phyloP scores from a whole-genome alignment of 805 yeast species.

The Nakazawaea holstii region DNA sequence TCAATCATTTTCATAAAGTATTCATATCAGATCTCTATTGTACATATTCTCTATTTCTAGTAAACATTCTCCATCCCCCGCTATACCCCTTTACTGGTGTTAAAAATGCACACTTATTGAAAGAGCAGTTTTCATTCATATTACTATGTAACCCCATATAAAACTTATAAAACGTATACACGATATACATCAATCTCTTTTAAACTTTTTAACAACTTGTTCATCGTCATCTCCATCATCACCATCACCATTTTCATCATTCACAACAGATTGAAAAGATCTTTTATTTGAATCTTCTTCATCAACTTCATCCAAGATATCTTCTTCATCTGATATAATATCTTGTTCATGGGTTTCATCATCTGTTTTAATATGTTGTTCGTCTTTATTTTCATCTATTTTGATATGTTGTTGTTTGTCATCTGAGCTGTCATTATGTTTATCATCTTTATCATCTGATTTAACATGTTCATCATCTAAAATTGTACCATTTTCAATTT shows the following conservation, averaged over 20 bases:
- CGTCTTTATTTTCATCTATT: neutral
- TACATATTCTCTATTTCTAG: no score
- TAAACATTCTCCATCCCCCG: no score
- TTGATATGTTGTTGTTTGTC: no score
- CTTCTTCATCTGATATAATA: slow-evolving; percentile 3
- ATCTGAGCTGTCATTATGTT: neutral
- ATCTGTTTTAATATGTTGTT: neutral
- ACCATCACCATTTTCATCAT: slow-evolving; percentile 16
- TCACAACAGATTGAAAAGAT: slow-evolving; percentile 21
- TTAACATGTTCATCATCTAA: neutral
- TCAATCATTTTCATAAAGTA: no score
- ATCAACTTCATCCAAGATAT: slow-evolving; percentile 3
- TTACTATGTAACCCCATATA: no score
- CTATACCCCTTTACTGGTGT: no score
- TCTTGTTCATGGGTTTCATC: slow-evolving; percentile 9
- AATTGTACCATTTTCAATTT: no score
- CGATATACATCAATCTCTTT: no score
- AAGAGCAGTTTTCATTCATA: no score
- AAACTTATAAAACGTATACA: no score
- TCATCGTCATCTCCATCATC: slow-evolving; percentile 8
- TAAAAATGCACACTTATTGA: no score
- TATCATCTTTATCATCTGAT: slow-evolving; percentile 8
- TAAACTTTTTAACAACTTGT: neutral
- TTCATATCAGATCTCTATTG: no score
- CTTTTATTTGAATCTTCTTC: slow-evolving; percentile 26